Conservation (phyloP, 2,329 filamentous ascomycete species). For the Fusarium burgessii region DNA sequence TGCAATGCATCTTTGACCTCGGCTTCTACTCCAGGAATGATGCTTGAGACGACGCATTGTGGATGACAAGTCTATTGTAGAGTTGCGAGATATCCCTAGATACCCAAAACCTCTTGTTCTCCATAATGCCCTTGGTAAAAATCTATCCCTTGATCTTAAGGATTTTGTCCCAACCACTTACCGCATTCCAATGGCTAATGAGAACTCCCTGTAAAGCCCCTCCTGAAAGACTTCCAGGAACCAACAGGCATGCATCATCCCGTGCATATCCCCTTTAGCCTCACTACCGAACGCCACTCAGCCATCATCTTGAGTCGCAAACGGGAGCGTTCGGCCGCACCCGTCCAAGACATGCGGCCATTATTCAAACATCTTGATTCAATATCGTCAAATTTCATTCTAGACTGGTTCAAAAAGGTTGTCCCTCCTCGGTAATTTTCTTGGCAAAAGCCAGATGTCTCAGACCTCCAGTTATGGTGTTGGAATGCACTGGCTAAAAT, state of each 20-base stretch:
- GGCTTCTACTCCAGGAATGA: neutral
- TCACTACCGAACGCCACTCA: conserved; percentile 8
- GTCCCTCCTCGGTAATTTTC: neutral
- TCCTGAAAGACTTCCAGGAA: neutral
- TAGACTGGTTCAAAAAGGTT: neutral
- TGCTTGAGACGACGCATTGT: neutral
- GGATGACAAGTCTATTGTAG: neutral
- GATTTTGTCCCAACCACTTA: no score
- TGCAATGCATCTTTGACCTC: neutral
- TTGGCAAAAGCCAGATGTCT: conserved; percentile 12
- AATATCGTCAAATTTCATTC: neutral
- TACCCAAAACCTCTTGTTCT: neutral
- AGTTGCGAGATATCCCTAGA: neutral
- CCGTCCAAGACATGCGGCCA: neutral
- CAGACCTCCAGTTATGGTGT: neutral
- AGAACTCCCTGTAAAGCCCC: neutral
- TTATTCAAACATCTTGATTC: neutral
- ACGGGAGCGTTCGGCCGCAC: neutral
- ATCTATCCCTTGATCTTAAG: neutral
- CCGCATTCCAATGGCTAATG: neutral
- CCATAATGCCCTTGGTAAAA: neutral
- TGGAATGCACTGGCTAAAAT: conserved; percentile 23
- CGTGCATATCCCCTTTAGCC: neutral
- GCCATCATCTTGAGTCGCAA: neutral
- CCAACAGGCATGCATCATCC: neutral